phyloP scores from a whole-genome alignment of 2,329 filamentous ascomycete genomes.

The Pseudocercospora ulei region DNA sequence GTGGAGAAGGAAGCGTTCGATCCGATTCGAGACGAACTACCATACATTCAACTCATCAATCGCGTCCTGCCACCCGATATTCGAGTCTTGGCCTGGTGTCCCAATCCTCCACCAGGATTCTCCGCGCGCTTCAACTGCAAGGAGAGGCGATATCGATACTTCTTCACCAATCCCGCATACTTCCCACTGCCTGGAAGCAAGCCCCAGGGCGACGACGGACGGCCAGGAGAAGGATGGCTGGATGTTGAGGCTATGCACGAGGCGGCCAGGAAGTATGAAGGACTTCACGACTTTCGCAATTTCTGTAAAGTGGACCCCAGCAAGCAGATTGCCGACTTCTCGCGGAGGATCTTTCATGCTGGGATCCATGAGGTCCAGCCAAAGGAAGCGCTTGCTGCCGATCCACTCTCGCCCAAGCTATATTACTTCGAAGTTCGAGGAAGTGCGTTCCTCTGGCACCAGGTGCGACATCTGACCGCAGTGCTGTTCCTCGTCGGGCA shows the following conservation, averaged over 20 bases:
- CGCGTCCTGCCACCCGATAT: conserved; percentile 81
- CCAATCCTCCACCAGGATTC: conserved; percentile 66
- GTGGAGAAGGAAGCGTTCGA: conserved; percentile 42
- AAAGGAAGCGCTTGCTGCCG: conserved; percentile 4
- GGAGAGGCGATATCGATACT: conserved; percentile 88
- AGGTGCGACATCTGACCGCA: conserved; percentile 88
- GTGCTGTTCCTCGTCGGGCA: conserved; percentile 90
- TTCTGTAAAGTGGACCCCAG: conserved; percentile 86
- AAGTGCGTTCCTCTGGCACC: conserved; percentile 93
- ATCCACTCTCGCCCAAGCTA: conserved; percentile 48
- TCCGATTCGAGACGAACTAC: conserved; percentile 67
- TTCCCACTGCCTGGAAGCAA: conserved; percentile 47
- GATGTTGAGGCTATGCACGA: conserved; percentile 78
- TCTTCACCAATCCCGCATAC: conserved; percentile 91
- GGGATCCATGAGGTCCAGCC: conserved; percentile 59
- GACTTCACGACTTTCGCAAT: conserved; percentile 88
- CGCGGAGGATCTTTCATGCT: conserved; percentile 67
- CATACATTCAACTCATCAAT: conserved; percentile 76
- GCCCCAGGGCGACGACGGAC: conserved; percentile 21
- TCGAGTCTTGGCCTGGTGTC: conserved; percentile 85
- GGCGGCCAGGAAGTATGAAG: conserved; percentile 70
- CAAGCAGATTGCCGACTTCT: conserved; percentile 81
- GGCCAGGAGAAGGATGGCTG: conserved; percentile 58
- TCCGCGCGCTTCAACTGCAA: conserved; percentile 87
- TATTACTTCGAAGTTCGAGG: conserved; percentile 85